A percentile compares a stretch with the other conserved stretches of the same genome.
Evolutionary conservation across 2,329 filamentous ascomycete genomes (phyloP).

Genomic region (Elsinoe perseae): DNA sequence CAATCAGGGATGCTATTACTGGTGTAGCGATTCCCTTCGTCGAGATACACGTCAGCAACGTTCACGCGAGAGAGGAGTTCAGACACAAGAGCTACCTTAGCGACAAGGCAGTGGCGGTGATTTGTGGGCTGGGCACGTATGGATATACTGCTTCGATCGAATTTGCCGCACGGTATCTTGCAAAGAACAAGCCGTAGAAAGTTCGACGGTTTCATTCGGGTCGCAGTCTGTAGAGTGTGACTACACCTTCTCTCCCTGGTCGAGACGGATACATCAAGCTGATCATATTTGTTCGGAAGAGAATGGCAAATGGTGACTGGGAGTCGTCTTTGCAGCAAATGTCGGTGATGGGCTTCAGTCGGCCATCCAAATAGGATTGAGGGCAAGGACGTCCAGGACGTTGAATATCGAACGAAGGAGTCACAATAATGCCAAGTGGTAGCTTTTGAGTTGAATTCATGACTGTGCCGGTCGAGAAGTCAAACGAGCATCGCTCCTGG

Average conservation of each 20-base stretch:
- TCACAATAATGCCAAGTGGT: too few species aligned
- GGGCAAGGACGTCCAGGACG: too few species aligned
- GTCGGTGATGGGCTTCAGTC: too few species aligned
- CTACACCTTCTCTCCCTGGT: too few species aligned
- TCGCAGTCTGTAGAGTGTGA: too few species aligned
- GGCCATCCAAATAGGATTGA: too few species aligned
- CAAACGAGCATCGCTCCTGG: not conserved
- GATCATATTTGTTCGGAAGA: too few species aligned
- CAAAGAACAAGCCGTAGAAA: not conserved
- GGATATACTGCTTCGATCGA: slow-evolving; percentile 42
- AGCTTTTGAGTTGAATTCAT: too few species aligned
- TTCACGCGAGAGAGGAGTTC: slow-evolving; percentile 63
- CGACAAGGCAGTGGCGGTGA: slow-evolving; percentile 67
- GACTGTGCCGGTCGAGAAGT: too few species aligned
- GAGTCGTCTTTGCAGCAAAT: too few species aligned
- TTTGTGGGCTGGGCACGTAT: slow-evolving; percentile 55
- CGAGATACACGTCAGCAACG: slow-evolving; percentile 69
- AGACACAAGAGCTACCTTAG: slow-evolving; percentile 63
- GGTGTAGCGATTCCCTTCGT: slow-evolving; percentile 65
- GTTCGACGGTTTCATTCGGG: not conserved
- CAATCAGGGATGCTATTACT: slow-evolving; percentile 63
- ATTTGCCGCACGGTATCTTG: slow-evolving; percentile 32
- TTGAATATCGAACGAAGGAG: not conserved
- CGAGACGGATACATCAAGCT: too few species aligned
- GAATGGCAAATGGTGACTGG: too few species aligned